Evolutionary conservation across 1,284 basidiomycete species (phyloP).

Genomic region (Takashimella koratensis): DNA sequence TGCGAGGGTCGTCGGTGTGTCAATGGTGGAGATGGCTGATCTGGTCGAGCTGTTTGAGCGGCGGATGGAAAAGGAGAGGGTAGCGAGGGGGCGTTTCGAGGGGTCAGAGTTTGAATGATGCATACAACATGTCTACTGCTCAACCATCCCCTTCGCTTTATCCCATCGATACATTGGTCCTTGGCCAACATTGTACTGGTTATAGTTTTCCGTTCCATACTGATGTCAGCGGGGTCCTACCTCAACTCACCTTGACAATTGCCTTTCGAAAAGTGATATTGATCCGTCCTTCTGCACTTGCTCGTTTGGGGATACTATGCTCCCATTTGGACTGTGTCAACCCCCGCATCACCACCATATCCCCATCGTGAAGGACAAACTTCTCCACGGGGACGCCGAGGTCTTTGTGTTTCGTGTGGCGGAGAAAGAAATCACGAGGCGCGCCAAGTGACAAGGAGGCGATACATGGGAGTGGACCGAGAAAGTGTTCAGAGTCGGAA

Average conservation of each 20-base stretch:
- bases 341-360: conserved; percentile 49
- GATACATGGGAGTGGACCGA: conserved; percentile 45
- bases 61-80: conserved; percentile 15
- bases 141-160: conserved; percentile 23
- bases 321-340: conserved; percentile 47
- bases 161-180: conserved; percentile 31
- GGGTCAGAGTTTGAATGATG: not conserved
- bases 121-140: conserved; percentile 5
- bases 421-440: conserved; percentile 43
- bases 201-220: conserved; percentile 45
- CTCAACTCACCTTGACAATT: conserved; percentile 18
- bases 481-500: conserved; percentile 46
- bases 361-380: conserved; percentile 39
- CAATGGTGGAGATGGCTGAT: conserved; percentile 13
- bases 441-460: conserved; percentile 45
- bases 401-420: conserved; percentile 37
- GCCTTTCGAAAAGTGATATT: conserved; percentile 50
- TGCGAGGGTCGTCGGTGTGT: conserved; percentile 31
- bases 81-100: not conserved
- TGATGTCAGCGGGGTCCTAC: not conserved
- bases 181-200: conserved; percentile 36
- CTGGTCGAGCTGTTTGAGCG: conserved; percentile 33
- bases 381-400: conserved; percentile 32
- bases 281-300: conserved; percentile 41
- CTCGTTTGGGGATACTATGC: conserved; percentile 47